Conservation (phyloP, 2,329 filamentous ascomycete genomes). For the Cladophialophora exuberans region DNA sequence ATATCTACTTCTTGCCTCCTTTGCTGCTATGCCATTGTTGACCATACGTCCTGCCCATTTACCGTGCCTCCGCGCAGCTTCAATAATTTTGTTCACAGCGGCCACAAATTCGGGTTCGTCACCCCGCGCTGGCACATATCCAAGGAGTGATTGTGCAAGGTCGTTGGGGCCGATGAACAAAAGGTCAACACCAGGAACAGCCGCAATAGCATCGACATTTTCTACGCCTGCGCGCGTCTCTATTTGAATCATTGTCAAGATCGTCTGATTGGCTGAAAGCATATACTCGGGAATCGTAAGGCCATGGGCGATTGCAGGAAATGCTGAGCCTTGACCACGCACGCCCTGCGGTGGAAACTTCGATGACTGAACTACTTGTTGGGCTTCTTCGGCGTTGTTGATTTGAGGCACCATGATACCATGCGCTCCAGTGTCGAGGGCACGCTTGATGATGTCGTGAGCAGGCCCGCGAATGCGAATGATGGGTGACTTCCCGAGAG, state of each 20-base stretch:
- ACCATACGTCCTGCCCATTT: constrained; percentile 65
- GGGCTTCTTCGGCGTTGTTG: constrained; percentile 17
- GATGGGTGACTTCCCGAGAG: constrained; percentile 40
- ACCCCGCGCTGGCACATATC: constrained; percentile 59
- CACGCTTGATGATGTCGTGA: constrained; percentile 46
- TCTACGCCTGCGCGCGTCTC: constrained; percentile 46
- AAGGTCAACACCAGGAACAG: constrained; percentile 45
- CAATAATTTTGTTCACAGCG: constrained; percentile 62
- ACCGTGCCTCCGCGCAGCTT: constrained; percentile 62
- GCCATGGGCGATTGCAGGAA: neutral
- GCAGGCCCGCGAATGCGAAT: constrained; percentile 41
- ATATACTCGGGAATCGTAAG: constrained; percentile 38
- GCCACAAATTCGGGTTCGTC: constrained; percentile 60
- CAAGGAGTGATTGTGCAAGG: constrained; percentile 56
- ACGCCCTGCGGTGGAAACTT: constrained; percentile 39
- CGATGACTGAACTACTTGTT: constrained; percentile 34
- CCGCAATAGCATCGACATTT: constrained; percentile 49
- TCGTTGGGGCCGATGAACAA: constrained; percentile 42
- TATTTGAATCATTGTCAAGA: constrained; percentile 46
- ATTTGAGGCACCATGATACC: constrained; percentile 42
- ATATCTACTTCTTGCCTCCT: constrained; percentile 44
- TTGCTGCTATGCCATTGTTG: constrained; percentile 49
- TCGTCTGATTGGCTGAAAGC: constrained; percentile 37
- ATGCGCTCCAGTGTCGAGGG: constrained; percentile 43
- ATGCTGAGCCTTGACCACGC: constrained; percentile 31